Evolutionary conservation across 169 alveolate species (phyloP).

Genomic region (Plasmodium fragile): DNA sequence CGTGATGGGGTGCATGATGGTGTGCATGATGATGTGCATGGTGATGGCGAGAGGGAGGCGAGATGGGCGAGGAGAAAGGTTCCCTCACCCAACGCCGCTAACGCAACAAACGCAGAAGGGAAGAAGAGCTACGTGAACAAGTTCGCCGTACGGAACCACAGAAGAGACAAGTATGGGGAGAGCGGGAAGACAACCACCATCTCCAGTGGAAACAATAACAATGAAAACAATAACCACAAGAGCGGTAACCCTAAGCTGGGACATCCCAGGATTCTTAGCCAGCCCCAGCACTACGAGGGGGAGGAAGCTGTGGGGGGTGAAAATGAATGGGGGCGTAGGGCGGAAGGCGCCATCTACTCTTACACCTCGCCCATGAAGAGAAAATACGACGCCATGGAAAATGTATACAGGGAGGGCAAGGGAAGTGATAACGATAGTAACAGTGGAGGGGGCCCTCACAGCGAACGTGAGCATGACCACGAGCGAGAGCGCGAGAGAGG

Average conservation of each 20-base stretch:
- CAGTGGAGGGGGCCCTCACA: neutral
- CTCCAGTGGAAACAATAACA: neutral
- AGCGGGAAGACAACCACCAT: neutral
- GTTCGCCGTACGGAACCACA: neutral
- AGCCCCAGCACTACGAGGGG: neutral
- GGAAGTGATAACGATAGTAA: neutral
- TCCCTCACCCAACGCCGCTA: neutral
- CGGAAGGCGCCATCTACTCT: conserved; percentile 1
- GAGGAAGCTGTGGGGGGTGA: conserved; percentile 2
- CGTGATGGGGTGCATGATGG: neutral
- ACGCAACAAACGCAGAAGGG: neutral
- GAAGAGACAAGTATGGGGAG: neutral
- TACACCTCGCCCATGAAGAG: conserved; percentile 59
- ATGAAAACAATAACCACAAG: too few species aligned
- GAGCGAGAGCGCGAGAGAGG: conserved; percentile 2
- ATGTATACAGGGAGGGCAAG: neutral
- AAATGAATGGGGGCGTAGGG: neutral
- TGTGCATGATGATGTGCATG: neutral
- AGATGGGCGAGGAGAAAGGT: conserved; percentile 1
- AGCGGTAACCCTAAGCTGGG: neutral
- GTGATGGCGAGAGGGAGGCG: neutral
- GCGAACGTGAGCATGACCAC: neutral
- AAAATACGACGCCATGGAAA: conserved; percentile 50
- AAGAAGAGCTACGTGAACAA: conserved; percentile 5
- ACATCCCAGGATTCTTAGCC: neutral